Evolutionary conservation across 2,329 filamentous ascomycete genomes (phyloP).

Genomic region (Paraphaeosphaeria sporulosa): DNA sequence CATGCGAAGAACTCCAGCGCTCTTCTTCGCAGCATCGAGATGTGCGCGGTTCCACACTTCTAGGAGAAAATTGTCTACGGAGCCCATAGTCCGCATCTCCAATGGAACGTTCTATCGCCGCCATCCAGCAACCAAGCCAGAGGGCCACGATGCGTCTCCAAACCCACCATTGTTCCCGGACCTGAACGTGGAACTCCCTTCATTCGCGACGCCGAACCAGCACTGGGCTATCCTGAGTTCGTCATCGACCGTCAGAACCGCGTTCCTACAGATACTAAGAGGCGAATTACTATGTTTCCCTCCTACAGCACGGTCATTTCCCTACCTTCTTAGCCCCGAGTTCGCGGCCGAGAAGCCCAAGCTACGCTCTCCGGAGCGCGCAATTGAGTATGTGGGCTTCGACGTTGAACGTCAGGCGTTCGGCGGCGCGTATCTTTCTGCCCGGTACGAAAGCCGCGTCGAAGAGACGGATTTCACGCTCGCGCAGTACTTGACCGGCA

Average conservation of each 20-base stretch:
- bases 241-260: constrained; percentile 79
- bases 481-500: constrained; percentile 79
- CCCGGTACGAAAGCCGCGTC: constrained; percentile 85
- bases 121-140: constrained; percentile 61
- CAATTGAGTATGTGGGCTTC: constrained; percentile 91
- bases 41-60: constrained; percentile 27
- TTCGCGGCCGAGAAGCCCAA: constrained; percentile 61
- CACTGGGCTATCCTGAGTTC: constrained; percentile 88
- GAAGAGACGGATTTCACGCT: constrained; percentile 90
- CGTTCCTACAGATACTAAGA: constrained; percentile 79
- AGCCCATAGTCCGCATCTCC: constrained; percentile 41
- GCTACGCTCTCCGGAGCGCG: constrained; percentile 67
- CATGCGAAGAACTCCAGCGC: constrained; percentile 42
- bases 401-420: constrained; percentile 72
- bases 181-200: constrained; percentile 74
- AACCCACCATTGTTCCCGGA: constrained; percentile 79
- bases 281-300: constrained; percentile 80
- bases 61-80: constrained; percentile 24
- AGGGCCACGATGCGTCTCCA: constrained; percentile 51
- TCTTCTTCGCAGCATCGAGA: constrained; percentile 40
- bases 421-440: constrained; percentile 78
- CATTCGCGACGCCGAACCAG: constrained; percentile 58
- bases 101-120: constrained; percentile 85
- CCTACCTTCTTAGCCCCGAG: constrained; percentile 73
- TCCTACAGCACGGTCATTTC: constrained; percentile 77